These are phyloP conservation scores for Penicillium goetzii DNA, from an alignment of 495 filamentous ascomycete species.

Conservation along the genomic window DNA sequence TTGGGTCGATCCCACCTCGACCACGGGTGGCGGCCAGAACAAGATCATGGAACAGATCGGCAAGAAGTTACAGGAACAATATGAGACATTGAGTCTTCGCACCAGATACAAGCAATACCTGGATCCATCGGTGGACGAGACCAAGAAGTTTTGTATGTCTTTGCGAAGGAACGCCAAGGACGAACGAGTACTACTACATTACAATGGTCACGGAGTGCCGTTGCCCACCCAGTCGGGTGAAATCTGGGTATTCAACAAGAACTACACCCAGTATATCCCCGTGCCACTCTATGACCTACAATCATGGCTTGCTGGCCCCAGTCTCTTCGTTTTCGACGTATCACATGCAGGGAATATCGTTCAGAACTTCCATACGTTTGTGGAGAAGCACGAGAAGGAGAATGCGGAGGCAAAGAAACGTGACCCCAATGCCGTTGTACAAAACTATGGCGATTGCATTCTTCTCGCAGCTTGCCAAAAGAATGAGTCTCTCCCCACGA, in stretches of 20 bases:
- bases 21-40: slow-evolving; percentile 64
- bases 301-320: slow-evolving; percentile 92
- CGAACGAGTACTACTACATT: slow-evolving; percentile 93
- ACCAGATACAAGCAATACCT: slow-evolving; percentile 96
- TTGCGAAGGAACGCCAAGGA: slow-evolving; percentile 91
- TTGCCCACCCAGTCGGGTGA: slow-evolving; percentile 94
- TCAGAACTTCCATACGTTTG: slow-evolving; percentile 88
- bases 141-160: slow-evolving; percentile 90
- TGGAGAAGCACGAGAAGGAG: slow-evolving; percentile 90
- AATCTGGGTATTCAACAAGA: slow-evolving; percentile 99
- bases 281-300: slow-evolving; percentile 96
- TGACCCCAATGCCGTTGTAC: slow-evolving; percentile 72
- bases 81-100: slow-evolving; percentile 89
- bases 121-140: slow-evolving; percentile 95
- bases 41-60: slow-evolving; percentile 94
- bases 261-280: slow-evolving; percentile 98
- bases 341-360: slow-evolving; percentile 96
- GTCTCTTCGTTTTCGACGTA: slow-evolving; percentile 96
- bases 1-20: slow-evolving; percentile 89
- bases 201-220: slow-evolving; percentile 98
- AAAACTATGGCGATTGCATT: slow-evolving; percentile 77
- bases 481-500: slow-evolving; percentile 93
- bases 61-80: slow-evolving; percentile 91
- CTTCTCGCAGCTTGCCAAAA: slow-evolving; percentile 90
- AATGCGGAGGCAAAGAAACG: slow-evolving; percentile 69